phyloP scores from a whole-genome alignment of 176 grass and related monocot species.

The Typha latifolia region DNA sequence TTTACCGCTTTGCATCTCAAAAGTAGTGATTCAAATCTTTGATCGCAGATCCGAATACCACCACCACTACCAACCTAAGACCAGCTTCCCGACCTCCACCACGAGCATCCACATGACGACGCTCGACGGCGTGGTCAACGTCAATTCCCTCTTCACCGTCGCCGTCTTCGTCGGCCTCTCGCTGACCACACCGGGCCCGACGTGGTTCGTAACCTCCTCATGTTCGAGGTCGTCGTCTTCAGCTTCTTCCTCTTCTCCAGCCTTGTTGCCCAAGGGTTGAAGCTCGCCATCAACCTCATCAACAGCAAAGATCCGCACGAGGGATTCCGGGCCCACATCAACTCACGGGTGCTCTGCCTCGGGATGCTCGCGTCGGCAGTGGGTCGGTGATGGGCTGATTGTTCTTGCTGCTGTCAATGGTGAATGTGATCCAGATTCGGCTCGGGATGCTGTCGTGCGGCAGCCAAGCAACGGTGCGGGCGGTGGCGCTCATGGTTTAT shows the following conservation, averaged over 20 bases:
- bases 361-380: conserved; percentile 87
- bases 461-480: conserved; percentile 48
- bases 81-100: conserved; percentile 20
- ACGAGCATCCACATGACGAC: conserved; percentile 95
- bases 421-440: conserved; percentile 87
- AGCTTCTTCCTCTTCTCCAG: conserved; percentile 94
- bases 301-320: conserved; percentile 81
- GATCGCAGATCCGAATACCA: no score
- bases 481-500: conserved; percentile 62
- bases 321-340: conserved; percentile 66
- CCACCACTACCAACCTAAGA: no score
- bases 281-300: conserved; percentile 86
- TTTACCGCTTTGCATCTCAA: no score
- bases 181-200: conserved; percentile 41
- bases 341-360: conserved; percentile 55
- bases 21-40: no score
- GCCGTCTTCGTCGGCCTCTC: conserved; percentile 91
- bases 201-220: conserved; percentile 59
- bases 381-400: conserved; percentile 71
- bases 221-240: conserved; percentile 86
- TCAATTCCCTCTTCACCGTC: conserved; percentile 94
- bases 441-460: conserved; percentile 73
- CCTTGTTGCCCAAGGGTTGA: conserved; percentile 84
- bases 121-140: conserved; percentile 86
- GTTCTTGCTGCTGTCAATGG: conserved; percentile 89